These are phyloP conservation scores for Chaetomium fimeti DNA, from an alignment of 495 filamentous ascomycete genomes.

Conservation along the genomic window DNA sequence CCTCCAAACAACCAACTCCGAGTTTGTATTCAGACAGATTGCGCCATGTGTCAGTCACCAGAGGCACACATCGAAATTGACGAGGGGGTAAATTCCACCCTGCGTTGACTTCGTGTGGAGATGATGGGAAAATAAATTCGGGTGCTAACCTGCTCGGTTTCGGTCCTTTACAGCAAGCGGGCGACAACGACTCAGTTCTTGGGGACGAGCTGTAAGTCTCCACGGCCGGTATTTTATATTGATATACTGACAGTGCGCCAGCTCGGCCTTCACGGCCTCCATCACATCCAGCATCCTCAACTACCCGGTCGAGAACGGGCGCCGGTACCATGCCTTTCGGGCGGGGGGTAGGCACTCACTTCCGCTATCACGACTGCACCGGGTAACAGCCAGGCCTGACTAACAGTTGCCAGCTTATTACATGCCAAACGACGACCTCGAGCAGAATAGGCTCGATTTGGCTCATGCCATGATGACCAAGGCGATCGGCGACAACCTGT, in stretches of 20 bases:
- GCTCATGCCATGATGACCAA: slow-evolving; percentile 20
- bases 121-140: no score
- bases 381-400: background rate
- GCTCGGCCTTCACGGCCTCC: slow-evolving; percentile 14
- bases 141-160: background rate
- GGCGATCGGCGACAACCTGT: slow-evolving; percentile 19
- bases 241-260: background rate
- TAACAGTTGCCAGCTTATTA: slow-evolving; percentile 12
- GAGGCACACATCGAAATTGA: slow-evolving; percentile 7
- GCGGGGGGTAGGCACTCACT: slow-evolving; percentile 6
- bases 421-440: slow-evolving; percentile 22
- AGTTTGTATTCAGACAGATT: background rate
- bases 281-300: slow-evolving; percentile 28
- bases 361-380: background rate
- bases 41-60: background rate
- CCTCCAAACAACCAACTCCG: background rate
- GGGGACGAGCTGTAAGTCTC: background rate
- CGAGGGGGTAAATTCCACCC: background rate
- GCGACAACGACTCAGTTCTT: slow-evolving; percentile 1
- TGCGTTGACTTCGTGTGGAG: no score
- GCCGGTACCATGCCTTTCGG: slow-evolving; percentile 23
- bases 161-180: background rate
- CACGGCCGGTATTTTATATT: background rate
- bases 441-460: slow-evolving; percentile 20
- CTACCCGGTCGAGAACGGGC: slow-evolving; percentile 25